Evolutionary conservation across 2,329 filamentous ascomycete species (phyloP).

Genomic region (Ophiostoma himal-ulmi): DNA sequence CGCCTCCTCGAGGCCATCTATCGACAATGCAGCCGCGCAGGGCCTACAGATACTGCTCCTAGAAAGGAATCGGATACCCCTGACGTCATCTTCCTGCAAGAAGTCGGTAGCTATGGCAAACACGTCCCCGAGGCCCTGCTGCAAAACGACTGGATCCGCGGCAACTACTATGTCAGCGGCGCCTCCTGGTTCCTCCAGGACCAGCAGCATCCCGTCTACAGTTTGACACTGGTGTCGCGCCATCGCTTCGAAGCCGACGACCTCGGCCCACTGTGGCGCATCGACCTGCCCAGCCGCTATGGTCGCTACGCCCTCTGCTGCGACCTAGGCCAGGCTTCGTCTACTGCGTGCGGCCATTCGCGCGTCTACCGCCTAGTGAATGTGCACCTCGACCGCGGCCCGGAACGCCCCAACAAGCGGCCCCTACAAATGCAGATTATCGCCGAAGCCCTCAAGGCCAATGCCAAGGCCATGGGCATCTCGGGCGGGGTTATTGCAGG

Average conservation of each 20-base stretch:
- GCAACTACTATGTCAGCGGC: slow-evolving; percentile 33
- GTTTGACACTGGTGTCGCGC: slow-evolving; percentile 31
- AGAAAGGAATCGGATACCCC: slow-evolving; percentile 20
- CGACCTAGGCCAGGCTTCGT: slow-evolving; percentile 28
- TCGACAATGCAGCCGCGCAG: neutral
- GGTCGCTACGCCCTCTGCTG: slow-evolving; percentile 35
- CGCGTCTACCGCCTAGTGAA: slow-evolving; percentile 33
- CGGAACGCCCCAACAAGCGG: slow-evolving; percentile 30
- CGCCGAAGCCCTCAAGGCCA: slow-evolving; percentile 28
- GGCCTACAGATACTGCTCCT: slow-evolving; percentile 11
- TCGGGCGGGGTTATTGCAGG: slow-evolving; percentile 35
- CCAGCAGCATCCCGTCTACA: slow-evolving; percentile 27
- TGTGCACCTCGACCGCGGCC: slow-evolving; percentile 37
- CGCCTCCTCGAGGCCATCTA: slow-evolving; percentile 30
- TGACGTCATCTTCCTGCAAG: slow-evolving; percentile 36
- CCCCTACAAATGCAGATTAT: slow-evolving; percentile 32
- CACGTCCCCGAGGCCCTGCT: slow-evolving; percentile 26
- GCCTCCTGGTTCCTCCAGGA: slow-evolving; percentile 23
- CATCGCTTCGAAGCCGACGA: slow-evolving; percentile 28
- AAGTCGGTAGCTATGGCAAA: slow-evolving; percentile 30
- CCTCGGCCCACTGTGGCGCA: slow-evolving; percentile 32
- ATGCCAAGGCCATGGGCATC: slow-evolving; percentile 16
- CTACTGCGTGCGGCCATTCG: slow-evolving; percentile 21
- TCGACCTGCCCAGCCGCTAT: slow-evolving; percentile 32
- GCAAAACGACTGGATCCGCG: slow-evolving; percentile 28